phyloP scores from a whole-genome alignment of 306 rosid species.

The Glycyrrhiza uralensis region DNA sequence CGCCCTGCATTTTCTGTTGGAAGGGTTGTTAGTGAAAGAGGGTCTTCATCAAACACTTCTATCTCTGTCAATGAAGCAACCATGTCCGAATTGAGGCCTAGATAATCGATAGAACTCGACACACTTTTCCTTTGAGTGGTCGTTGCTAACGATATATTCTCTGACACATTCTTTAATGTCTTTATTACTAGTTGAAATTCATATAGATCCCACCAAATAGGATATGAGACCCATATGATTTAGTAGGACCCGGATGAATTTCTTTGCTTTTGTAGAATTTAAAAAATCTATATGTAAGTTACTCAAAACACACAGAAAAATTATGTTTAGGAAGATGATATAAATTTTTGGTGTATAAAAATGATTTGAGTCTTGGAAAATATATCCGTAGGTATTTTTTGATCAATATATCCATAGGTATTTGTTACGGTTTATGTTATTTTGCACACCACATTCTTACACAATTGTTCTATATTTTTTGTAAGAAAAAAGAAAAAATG shows the following conservation, averaged over 20 bases:
- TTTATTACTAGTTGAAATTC: too few relatives aligned
- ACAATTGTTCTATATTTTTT: too few relatives aligned
- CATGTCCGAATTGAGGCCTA: constrained; percentile 6
- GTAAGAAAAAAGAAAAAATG: too few relatives aligned
- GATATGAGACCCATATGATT: too few relatives aligned
- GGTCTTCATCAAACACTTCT: constrained; percentile 25
- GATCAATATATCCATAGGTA: not conserved
- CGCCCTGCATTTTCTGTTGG: constrained; percentile 45
- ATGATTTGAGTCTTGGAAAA: not conserved
- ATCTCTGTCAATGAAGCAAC: constrained; percentile 22
- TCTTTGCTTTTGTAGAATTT: constrained; percentile 4
- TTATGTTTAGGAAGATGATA: not conserved
- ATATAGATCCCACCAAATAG: too few relatives aligned
- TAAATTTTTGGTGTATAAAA: not conserved
- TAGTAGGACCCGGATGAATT: too few relatives aligned
- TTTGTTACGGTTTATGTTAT: not conserved
- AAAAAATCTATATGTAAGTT: not conserved
- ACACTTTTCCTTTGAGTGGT: too few relatives aligned
- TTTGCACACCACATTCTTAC: not conserved
- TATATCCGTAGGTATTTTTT: not conserved
- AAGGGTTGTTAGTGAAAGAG: not conserved
- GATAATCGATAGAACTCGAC: constrained; percentile 8
- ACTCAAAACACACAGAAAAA: not conserved
- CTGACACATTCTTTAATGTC: too few relatives aligned
- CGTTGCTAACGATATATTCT: too few relatives aligned